Evolutionary conservation across 2,329 filamentous ascomycete genomes (phyloP), one percentile per base, ranked within the genome.

Genomic region (Apiospora phragmitis): DNA sequence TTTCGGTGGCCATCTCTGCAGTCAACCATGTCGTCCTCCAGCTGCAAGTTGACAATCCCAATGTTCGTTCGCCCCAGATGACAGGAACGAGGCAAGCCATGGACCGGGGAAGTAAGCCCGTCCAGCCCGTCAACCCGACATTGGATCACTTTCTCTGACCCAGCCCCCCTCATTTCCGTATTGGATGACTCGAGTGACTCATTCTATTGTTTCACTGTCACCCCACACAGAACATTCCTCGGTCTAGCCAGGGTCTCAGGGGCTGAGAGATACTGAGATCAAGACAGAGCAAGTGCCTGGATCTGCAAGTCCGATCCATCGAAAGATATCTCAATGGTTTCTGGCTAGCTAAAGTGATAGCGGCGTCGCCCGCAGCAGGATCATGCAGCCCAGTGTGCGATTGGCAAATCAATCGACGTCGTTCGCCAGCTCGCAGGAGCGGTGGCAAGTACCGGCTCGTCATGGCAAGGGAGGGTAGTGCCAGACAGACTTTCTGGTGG

Each of bases 151-250:
- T 62, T 38, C 55, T 14, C 55, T 21, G 29, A 32, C 55, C 55
- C 55, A 62, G 32, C 55, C 55, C 55, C 55, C 55, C 55, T 62
- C 55, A 21, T 43, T 67, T 47, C 42, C 42, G 65, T 4, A 47
- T 29, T 51, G 41, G 68, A 29, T 67, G 69, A 70, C 71, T 73
- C 68, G 70, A 70, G 67, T 74, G 73, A 74, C 68, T 74, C 73
- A 74, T 69, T 68, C 68, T 62, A 62, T 62, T 62, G 72, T 74
- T 72, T 74, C 70, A 73, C 38, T 41, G 49, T 62, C 32, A 14
- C 47, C 67, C 49, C 65, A 21, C 51, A 41, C 38, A 32, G 8
- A 32, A 38, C 55, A 62, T 62, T 35, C 55, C 32, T 38, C 32
- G 55, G 55, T 62, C 55, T 29, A 29, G 24, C 49, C 21, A 29